Evolutionary conservation across 2,329 filamentous ascomycete species (phyloP), one percentile per base, ranked within the genome.

Genomic region (Stagonosporopsis vannaccii): DNA sequence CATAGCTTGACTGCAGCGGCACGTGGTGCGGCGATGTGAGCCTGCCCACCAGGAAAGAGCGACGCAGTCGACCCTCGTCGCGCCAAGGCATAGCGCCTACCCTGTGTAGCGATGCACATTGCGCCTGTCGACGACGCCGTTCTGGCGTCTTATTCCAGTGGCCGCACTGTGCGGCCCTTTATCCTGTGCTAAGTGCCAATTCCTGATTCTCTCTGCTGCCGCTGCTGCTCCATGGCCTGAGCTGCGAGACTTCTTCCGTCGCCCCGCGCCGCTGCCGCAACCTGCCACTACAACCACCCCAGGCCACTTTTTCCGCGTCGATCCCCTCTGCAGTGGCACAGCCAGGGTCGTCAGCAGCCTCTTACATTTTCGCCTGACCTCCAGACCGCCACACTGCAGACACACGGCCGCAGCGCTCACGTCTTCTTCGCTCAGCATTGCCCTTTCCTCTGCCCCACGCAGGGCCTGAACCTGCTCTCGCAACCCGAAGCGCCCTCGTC

Each of bases 401-500:
- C 42, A 47, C 47, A 51, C 47, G 26, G 35, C 36, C 9, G 30
- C 53, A 20, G 35, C 36, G 8, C 44, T 19, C 47, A 33, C 28
- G 23, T 40, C 8, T 28, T 17, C 25, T 30, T 47, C 54, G 53
- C 47, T 59, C 53, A 37, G 45, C 49, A 56, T 56, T 61, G 53
- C 32, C 53, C 40, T 40, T 51, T 59, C 51, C 39, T 45, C 43
- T 39, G 41, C 45, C 48, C 42, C 45, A 25, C 45, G 39, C 55
- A 52, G 40, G 51, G 52, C 45, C 55, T 55, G 48, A 60, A 55
- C 46, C 50, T 50, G 48, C 48, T 55, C 49, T 33, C 36, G 30
- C 42, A 45, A 49, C 49, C 37, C 47, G 60, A 56, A 55, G 58
- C 60, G 55, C 58, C 42, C 43, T 55, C 55, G 49, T 58, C 45